phyloP scores from a whole-genome alignment of 2,329 filamentous ascomycete species.

The Colletotrichum agaves region DNA sequence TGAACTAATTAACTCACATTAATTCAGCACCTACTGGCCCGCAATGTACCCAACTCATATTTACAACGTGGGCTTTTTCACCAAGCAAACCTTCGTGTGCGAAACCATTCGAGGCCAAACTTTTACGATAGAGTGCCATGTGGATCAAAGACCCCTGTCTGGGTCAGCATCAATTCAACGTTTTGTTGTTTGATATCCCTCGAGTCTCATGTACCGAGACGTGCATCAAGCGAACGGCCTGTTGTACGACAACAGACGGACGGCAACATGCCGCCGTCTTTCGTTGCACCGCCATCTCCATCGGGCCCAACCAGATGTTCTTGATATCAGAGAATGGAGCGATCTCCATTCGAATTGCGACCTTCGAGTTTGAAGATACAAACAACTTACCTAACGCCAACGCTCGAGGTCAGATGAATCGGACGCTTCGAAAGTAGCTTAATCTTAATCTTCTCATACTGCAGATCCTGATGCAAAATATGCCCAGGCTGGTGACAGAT shows the following conservation, averaged over 20 bases:
- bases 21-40: background rate
- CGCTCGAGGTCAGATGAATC: conserved; percentile 9
- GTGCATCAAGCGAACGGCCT: background rate
- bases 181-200: background rate
- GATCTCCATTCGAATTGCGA: background rate
- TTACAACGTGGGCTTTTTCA: background rate
- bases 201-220: conserved; percentile 28
- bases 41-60: background rate
- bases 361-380: background rate
- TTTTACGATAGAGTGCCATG: background rate
- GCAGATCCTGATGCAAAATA: background rate
- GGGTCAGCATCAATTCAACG: background rate
- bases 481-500: background rate
- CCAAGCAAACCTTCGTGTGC: background rate
- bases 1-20: too few relatives aligned
- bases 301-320: background rate
- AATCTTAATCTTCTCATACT: background rate
- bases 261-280: background rate
- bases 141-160: background rate
- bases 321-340: background rate
- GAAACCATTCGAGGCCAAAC: conserved; percentile 1
- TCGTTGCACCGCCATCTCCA: background rate
- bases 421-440: conserved; percentile 2
- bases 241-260: background rate
- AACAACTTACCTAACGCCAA: background rate